Evolutionary conservation across 169 alveolate species (phyloP), one percentile per base, ranked within the genome.

Genomic region (Cryptosporidium ryanae): DNA sequence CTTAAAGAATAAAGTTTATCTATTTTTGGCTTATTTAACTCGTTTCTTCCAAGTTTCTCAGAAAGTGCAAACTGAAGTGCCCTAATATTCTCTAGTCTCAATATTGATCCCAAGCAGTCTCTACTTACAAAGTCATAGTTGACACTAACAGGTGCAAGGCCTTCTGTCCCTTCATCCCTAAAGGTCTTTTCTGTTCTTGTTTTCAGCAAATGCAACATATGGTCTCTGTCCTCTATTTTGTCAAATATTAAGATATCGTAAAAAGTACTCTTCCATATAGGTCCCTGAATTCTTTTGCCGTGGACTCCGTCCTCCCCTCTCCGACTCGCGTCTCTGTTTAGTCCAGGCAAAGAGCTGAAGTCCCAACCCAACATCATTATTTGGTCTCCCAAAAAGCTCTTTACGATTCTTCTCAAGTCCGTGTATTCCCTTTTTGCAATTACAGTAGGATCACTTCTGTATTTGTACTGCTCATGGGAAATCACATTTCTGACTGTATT

Each of bases 301-400:
- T 38, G 1, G 8, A 38, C 8, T 38, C 3, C 3, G 8, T 38
- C 46, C n/a, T n/a, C n/a, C n/a, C n/a, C n/a, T n/a, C n/a, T n/a
- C n/a, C n/a, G n/a, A 38, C 46, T 38, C 0, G 13, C 46, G 13
- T 38, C 46, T 38, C 8, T 38, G 8, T 38, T 38, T 38, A 38
- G 46, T 38, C 8, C 8, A 4, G 8, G 8, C 8, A 38, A 38
- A 38, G 46, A 38, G 10, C 50, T 31, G 29, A 29, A 61, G 27
- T 46, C 44, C 87, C 87, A 76, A n/a, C 87, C 87, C 10, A 76
- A 48, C 87, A 76, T 76, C 25, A 55, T 44, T 6, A 55, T 13
- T 76, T 76, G 87, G 10, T 76, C 87, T 7, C 87, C 87, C 29
- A 76, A 43, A 25, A 76, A 61, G 29, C 87, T 76, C 63, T 31